A percentile compares a stretch with the other conserved stretches of the same genome.
phyloP scores from a whole-genome alignment of 768 basidiomycete species.

The Tulasnella sp. region DNA sequence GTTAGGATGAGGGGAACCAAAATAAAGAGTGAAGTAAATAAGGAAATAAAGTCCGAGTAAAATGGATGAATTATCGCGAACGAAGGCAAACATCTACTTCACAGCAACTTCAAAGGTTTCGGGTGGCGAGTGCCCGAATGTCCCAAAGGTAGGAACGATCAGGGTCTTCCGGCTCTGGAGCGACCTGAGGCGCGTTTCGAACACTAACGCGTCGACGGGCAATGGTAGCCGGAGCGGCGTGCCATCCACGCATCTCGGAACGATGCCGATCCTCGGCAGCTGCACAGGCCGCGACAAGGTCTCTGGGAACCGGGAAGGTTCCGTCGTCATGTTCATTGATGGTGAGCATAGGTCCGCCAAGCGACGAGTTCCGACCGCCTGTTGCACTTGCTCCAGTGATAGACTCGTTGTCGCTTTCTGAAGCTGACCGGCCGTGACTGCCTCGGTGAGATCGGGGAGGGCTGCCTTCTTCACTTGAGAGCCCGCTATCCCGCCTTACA shows the following conservation, averaged over 20 bases:
- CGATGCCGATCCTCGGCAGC: conserved; percentile 79
- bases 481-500: conserved; percentile 21
- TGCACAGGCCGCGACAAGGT: conserved; percentile 66
- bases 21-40: conserved; percentile 5
- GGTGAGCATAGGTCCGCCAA: conserved; percentile 12
- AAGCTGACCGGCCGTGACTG: conserved; percentile 22
- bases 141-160: conserved; percentile 70
- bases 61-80: background rate
- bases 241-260: conserved; percentile 81
- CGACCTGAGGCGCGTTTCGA: conserved; percentile 25
- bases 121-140: conserved; percentile 67
- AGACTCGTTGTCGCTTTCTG: conserved; percentile 23
- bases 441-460: conserved; percentile 19
- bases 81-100: background rate
- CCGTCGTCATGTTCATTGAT: conserved; percentile 23
- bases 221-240: conserved; percentile 28
- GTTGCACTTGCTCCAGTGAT: conserved; percentile 16
- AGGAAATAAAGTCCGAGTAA: background rate
- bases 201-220: conserved; percentile 24
- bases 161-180: conserved; percentile 35
- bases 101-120: background rate
- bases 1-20: background rate
- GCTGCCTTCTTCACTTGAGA: conserved; percentile 24
- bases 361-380: conserved; percentile 21
- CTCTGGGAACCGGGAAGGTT: conserved; percentile 27